Evolutionary conservation across 225 moss, liverwort and hornwort genomes (phyloP), one percentile per base, ranked within the genome.

Genomic region (Pleurozium schreberi): DNA sequence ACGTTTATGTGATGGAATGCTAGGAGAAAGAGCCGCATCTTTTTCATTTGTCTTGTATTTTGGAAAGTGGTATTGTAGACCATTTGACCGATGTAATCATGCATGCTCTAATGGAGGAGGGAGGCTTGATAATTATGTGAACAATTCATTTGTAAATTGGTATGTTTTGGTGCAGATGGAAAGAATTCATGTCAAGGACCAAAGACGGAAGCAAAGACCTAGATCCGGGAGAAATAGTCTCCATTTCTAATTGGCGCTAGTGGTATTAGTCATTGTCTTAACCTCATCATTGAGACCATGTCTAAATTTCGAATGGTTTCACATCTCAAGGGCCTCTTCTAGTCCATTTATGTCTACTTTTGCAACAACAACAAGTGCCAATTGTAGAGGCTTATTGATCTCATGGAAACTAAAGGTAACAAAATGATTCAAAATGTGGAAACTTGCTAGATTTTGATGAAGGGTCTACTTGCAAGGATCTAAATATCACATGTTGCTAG

Each of bases 391-490:
- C 38, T 67, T 3, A 12, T 1, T 67, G 38, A 38, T 67, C 21
- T 67, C 12, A 67, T 67, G 3, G 67, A 67, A 67, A 67, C 67
- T 67, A 12, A 67, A 1, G 4, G 21, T 6, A n/a, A 67, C 6
- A 67, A 20, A 12, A 67, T 38, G 38, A 0, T 67, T 1, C 6
- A 9, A 6, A 38, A 38, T 12, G 20, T 38, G 0, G 12, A 38
- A 38, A 67, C 38, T 34, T 3, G 11, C 0, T 67, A 21, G 67
- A 38, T 67, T 10, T 67, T 12, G 0, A 38, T 67, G 20, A 20
- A 1, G 3, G 38, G 11, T 20, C 20, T 0, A 6, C 1, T 2
- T 0, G 3, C 0, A 1, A 66, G 38, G 3, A 66, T 66, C 5
- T 3, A 1, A 67, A 6, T 67, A 38, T 5, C 1, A 5, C 4